These are phyloP conservation scores for Penicillium sp. DNA, from an alignment of 2,329 filamentous ascomycete species.

Conservation along the genomic window DNA sequence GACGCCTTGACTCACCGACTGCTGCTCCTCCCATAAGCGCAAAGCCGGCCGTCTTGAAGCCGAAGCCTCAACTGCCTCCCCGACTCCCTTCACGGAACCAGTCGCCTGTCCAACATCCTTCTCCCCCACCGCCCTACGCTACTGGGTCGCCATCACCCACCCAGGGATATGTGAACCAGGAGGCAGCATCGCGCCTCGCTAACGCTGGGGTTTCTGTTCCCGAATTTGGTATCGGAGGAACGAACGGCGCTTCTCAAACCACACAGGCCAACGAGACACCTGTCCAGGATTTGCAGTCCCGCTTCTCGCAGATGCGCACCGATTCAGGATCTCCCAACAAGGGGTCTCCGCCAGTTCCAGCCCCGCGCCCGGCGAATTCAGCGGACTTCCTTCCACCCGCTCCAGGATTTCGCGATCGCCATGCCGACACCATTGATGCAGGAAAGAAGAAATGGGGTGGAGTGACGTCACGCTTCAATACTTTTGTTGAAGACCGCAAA, in stretches of 20 bases:
- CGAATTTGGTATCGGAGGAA: conserved; percentile 67
- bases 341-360: conserved; percentile 34
- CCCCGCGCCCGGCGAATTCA: conserved; percentile 64
- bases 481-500: conserved; percentile 44
- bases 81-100: conserved; percentile 69
- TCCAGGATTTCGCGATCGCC: conserved; percentile 59
- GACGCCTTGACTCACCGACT: conserved; percentile 39
- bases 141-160: conserved; percentile 37
- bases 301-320: conserved; percentile 59
- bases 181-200: conserved; percentile 65
- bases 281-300: conserved; percentile 66
- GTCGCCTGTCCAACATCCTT: conserved; percentile 44
- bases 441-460: conserved; percentile 59
- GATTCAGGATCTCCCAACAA: conserved; percentile 26
- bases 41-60: conserved; percentile 25
- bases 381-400: conserved; percentile 51
- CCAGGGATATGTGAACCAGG: conserved; percentile 53
- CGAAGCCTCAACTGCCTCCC: conserved; percentile 61
- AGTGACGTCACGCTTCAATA: conserved; percentile 43
- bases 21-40: conserved; percentile 19
- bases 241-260: conserved; percentile 27
- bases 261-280: conserved; percentile 39
- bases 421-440: conserved; percentile 65
- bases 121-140: conserved; percentile 49
- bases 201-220: conserved; percentile 77